Percentiles rank a stretch among this genome's conserved stretches.
phyloP scores from a whole-genome alignment of 208 protist genomes.

The Kentomonas sorsogonicus region DNA sequence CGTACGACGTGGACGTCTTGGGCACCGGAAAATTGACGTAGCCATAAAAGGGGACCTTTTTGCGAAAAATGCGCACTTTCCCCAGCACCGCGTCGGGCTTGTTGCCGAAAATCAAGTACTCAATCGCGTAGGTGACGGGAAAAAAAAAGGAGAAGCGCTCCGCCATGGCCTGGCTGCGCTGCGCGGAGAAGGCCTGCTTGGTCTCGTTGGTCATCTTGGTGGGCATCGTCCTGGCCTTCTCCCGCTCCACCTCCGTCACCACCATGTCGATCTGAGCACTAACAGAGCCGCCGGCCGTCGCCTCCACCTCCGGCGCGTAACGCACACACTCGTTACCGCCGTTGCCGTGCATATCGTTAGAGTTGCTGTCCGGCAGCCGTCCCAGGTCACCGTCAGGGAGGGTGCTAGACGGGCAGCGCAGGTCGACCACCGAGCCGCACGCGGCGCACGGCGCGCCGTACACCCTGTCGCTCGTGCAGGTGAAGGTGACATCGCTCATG shows the following conservation, averaged over 20 bases:
- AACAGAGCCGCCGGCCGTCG: conserved; percentile 42
- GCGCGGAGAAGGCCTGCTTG: conserved; percentile 54
- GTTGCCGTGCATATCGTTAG: neutral
- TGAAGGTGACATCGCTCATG: conserved; percentile 27
- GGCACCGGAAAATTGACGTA: conserved; percentile 55
- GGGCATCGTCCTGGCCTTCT: conserved; percentile 58
- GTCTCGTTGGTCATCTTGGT: conserved; percentile 57
- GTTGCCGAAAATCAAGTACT: conserved; percentile 73
- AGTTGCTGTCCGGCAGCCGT: conserved; percentile 10
- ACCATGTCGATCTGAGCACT: conserved; percentile 49
- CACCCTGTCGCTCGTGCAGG: conserved; percentile 16
- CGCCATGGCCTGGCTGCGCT: conserved; percentile 46
- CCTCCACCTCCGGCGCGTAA: conserved; percentile 61
- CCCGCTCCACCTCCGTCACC: conserved; percentile 27
- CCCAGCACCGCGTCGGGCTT: conserved; percentile 57
- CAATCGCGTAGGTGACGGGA: conserved; percentile 55
- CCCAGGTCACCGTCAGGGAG: conserved; percentile 38
- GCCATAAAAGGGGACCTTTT: conserved; percentile 56
- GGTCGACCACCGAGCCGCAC: conserved; percentile 60
- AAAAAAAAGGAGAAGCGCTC: conserved; percentile 68
- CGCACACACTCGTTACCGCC: no score
- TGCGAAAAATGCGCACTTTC: conserved; percentile 73
- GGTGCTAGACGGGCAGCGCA: conserved; percentile 48
- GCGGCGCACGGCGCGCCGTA: conserved; percentile 59
- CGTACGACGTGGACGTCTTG: conserved; percentile 66